These are phyloP conservation scores for Teratosphaeriaceae sp. DNA, from an alignment of 2,329 filamentous ascomycete genomes.

Conservation along the genomic window DNA sequence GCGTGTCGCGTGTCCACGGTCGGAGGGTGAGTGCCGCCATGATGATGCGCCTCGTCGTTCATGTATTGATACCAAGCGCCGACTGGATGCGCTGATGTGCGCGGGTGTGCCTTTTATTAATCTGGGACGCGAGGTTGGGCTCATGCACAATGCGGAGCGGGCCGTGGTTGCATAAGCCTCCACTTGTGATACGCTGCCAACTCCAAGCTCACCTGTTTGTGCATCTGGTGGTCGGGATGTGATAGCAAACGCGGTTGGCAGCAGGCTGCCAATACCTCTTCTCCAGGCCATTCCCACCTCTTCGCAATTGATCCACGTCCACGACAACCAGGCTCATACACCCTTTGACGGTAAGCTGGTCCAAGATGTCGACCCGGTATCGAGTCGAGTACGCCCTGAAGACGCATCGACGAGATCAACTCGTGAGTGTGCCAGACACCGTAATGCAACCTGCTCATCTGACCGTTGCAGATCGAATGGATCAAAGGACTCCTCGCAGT, in stretches of 20 bases:
- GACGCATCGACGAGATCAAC: conserved; percentile 85
- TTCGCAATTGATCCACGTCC: no score
- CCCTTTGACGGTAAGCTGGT: no score
- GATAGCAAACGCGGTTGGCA: background rate
- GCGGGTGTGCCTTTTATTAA: background rate
- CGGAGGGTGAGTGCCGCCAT: conserved; percentile 51
- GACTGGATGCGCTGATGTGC: background rate
- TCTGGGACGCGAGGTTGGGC: no score
- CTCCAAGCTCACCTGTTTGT: background rate
- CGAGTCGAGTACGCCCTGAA: background rate
- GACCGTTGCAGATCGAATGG: conserved; percentile 49
- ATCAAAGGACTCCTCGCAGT: conserved; percentile 86
- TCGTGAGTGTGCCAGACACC: conserved; percentile 51
- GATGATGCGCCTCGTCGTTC: background rate
- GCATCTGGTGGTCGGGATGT: background rate
- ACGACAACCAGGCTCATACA: no score
- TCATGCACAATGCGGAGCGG: background rate
- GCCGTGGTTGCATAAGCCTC: background rate
- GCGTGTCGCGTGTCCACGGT: conserved; percentile 52
- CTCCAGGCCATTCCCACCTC: no score
- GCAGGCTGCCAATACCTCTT: background rate
- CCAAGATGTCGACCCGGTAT: background rate
- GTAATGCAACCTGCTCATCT: conserved; percentile 39
- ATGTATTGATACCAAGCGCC: background rate
- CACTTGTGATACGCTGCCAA: background rate